Evolutionary conservation across 1,139 yeast genomes (phyloP).

Genomic region (Arxiozyma telluris): DNA sequence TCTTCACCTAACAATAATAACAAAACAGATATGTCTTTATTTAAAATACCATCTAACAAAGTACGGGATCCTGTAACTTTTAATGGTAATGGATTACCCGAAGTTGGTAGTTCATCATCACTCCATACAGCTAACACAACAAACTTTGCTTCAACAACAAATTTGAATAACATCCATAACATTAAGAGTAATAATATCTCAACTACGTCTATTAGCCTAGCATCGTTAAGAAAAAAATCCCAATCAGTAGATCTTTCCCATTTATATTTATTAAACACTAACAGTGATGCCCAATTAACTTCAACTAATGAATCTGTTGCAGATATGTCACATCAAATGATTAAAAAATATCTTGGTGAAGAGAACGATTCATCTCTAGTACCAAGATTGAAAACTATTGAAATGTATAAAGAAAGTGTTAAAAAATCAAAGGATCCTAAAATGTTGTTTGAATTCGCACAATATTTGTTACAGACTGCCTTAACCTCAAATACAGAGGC

Average conservation of each 20-base stretch:
- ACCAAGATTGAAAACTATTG: conserved; percentile 80
- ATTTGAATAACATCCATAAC: neutral
- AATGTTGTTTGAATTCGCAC: conserved; percentile 82
- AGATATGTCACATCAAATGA: conserved; percentile 32
- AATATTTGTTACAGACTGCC: conserved; percentile 82
- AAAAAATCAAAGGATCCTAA: conserved; percentile 78
- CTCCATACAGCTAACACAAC: neutral
- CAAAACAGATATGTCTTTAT: neutral
- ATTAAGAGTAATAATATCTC: neutral
- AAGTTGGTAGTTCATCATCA: neutral
- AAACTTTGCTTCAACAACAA: neutral
- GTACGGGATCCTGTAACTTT: neutral
- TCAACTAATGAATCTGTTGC: conserved; percentile 35
- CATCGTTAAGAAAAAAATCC: conserved; percentile 14
- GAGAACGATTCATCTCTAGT: conserved; percentile 39
- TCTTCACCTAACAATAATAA: neutral
- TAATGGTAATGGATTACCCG: neutral
- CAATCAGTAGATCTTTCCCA: conserved; percentile 35
- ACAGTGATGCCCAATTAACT: conserved; percentile 31
- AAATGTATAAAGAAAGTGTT: conserved; percentile 78
- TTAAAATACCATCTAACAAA: neutral
- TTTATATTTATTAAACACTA: conserved; percentile 31
- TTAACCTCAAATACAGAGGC: conserved; percentile 38
- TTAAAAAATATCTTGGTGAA: conserved; percentile 45
- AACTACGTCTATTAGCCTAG: neutral